A percentile compares a stretch with the other conserved stretches of the same genome.
phyloP scores from a whole-genome alignment of 2,329 filamentous ascomycete species.

The Falciphora oryzae region DNA sequence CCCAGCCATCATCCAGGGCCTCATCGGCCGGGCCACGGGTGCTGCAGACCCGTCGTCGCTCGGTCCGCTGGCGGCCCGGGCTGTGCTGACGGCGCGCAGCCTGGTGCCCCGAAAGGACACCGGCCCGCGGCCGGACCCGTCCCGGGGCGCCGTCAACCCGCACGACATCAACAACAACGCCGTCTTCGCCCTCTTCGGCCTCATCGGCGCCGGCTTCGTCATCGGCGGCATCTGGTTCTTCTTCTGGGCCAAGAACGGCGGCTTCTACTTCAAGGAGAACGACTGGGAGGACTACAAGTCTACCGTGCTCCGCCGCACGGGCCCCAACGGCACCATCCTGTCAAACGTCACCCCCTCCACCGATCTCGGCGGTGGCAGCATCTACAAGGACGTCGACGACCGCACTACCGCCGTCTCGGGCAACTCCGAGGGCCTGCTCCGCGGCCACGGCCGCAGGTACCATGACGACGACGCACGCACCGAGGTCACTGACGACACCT shows the following conservation, averaged over 20 bases:
- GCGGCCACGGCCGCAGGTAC: conserved; percentile 29
- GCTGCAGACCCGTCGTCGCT: conserved; percentile 24
- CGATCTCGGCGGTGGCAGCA: conserved; percentile 78
- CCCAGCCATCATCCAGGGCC: conserved; percentile 30
- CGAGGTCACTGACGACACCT: conserved; percentile 17
- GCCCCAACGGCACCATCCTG: conserved; percentile 81
- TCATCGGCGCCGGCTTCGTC: conserved; percentile 75
- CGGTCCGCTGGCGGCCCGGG: conserved; percentile 37
- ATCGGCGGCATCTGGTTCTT: conserved; percentile 89
- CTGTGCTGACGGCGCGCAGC: conserved; percentile 34
- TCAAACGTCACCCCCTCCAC: conserved; percentile 78
- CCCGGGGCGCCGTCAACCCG: conserved; percentile 45
- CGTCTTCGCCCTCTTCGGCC: conserved; percentile 78
- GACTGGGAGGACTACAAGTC: conserved; percentile 99
- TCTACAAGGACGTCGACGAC: conserved; percentile 67
- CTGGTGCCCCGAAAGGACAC: conserved; percentile 18
- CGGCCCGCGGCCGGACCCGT: conserved; percentile 32
- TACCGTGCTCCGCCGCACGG: conserved; percentile 82
- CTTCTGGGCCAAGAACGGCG: conserved; percentile 95
- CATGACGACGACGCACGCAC: conserved; percentile 29
- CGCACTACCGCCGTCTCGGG: conserved; percentile 28
- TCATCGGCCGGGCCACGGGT: conserved; percentile 22
- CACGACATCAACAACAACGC: conserved; percentile 59
- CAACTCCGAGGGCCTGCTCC: conserved; percentile 35
- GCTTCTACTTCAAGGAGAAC: conserved; percentile 75